phyloP scores from a whole-genome alignment of 2,329 filamentous ascomycete genomes.

The Helotiales sp. region DNA sequence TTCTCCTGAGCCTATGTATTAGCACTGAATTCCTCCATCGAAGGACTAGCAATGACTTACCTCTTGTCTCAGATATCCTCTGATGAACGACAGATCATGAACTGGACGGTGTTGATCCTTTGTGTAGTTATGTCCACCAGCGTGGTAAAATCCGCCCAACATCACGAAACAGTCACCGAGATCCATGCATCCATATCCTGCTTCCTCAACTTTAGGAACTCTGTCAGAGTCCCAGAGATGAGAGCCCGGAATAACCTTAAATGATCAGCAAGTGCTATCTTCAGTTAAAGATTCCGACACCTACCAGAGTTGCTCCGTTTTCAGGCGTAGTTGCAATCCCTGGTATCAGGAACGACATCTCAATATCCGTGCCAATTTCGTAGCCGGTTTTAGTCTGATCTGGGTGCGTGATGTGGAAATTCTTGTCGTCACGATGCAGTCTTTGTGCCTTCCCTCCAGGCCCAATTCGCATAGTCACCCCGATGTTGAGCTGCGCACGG shows the following conservation, averaged over 20 bases:
- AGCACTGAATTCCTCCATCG: background rate
- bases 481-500: conserved; percentile 28
- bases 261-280: background rate
- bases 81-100: conserved; percentile 20
- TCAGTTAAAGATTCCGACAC: background rate
- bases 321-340: conserved; percentile 17
- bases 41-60: background rate
- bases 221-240: conserved; percentile 19
- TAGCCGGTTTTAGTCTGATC: conserved; percentile 21
- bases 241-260: conserved; percentile 17
- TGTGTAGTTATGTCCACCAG: conserved; percentile 17
- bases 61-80: conserved; percentile 18
- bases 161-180: conserved; percentile 16
- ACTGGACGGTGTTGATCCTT: conserved; percentile 17
- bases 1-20: conserved; percentile 14
- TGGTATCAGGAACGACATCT: conserved; percentile 19
- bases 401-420: conserved; percentile 15
- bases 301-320: conserved; percentile 21
- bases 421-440: conserved; percentile 22
- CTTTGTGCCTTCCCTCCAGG: conserved; percentile 21
- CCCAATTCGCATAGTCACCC: conserved; percentile 26
- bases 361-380: conserved; percentile 15
- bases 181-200: conserved; percentile 15
- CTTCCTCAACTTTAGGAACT: conserved; percentile 12
- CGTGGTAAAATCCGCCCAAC: conserved; percentile 17